Base-by-base conservation (phyloP, 2,329 filamentous ascomycete species). In the Ophiocordyceps robertsii region DNA sequence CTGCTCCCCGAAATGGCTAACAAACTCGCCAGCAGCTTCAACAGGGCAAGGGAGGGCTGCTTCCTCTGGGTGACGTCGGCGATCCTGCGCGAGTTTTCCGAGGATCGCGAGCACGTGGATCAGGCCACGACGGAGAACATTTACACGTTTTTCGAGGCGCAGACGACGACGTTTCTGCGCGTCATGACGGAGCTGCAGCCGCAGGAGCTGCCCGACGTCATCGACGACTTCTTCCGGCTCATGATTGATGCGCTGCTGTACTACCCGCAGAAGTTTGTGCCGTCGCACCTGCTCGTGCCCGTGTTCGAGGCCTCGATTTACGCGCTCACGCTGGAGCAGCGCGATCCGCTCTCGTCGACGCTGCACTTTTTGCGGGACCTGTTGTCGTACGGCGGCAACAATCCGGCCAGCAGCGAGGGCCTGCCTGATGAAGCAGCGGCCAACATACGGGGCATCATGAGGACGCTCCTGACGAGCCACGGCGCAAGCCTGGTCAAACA, bases 31-130 rank as follows among this genome's bases (percentile, higher is more conserved):
- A 74, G 73, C 48, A 89, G 90, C 5, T 98, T 98, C 59, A 75
- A 83, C 43, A 73, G 76, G 16, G 95, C 90, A 11, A 77, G 81
- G 46, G 90, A 98, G 63, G 92, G 92, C 12, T 95, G 90, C 60
- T 98, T 98, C 72, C 71, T 98, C n/a, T 98, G 92, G 92, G 90
- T 92, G 1, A 95, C 90, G 2, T 85, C 89, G 49, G 87, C 90
- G 9, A 93, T 98, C 48, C 75, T 98, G 29, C 83, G 92, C 45
- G 92, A 98, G 60, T 98, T 96, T 57, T 92, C 87, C 0, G 86
- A 94, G 53, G 88, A 90, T 36, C 78, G 84, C 36, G 88, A 95
- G 52, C 78, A 84, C 46, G 84, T 96, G 17, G 82, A 90, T 43
- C 73, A 81, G 40, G 69, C 75, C n/a, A 93, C 87, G 6, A 85